Base-by-base conservation (phyloP, 140 eudicot species). In the Flaveria floridana region DNA sequence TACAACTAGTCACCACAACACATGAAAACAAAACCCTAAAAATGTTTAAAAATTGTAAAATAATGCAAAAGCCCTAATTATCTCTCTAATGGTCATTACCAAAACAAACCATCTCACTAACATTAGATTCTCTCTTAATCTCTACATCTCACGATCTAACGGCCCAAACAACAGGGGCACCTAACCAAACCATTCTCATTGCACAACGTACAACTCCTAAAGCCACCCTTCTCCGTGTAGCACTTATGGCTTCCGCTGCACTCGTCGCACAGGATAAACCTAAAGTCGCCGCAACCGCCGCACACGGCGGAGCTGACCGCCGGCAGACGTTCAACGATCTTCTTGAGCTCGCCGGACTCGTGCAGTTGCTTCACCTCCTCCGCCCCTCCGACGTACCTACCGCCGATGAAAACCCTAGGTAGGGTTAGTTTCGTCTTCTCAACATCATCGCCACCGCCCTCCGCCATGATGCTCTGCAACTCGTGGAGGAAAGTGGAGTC, bases 121-220 rank as follows among this genome's bases (percentile, higher is more conserved):
- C 16, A 53, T 53, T 18, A 53, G 25, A 56, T 56, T 8, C 6
- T 7, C 2, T 19, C 14, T 56, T 7, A 6, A 19, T 19, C 7
- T 55, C 2, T 55, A 2, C 37, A 28, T 28, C 37, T 28, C 37
- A 28, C 37, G 23, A 56, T 56, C 63, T 56, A 56, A 56, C 98
- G 88, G 1, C 46, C 76, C 37, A 83, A 73, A 86, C 97, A 94
- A 51, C 41, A 78, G 2, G 89, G 80, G 77, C 99, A 94, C 68
- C 91, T 87, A 41, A 86, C 76, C 64, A 94, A 65, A 74, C 99
- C 99, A 44, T 90, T 94, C 73, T 90, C 96, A 76, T 93, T 90
- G 83, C 98, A 93, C 74, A 74, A 72, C 44, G 73, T 75, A 79
- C 98, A 93, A 66, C 87, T 82, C 87, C 80, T 86, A 18, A 85